These are phyloP conservation scores for Lactarius sp. DNA, from an alignment of 768 basidiomycete species.

Conservation along the genomic window DNA sequence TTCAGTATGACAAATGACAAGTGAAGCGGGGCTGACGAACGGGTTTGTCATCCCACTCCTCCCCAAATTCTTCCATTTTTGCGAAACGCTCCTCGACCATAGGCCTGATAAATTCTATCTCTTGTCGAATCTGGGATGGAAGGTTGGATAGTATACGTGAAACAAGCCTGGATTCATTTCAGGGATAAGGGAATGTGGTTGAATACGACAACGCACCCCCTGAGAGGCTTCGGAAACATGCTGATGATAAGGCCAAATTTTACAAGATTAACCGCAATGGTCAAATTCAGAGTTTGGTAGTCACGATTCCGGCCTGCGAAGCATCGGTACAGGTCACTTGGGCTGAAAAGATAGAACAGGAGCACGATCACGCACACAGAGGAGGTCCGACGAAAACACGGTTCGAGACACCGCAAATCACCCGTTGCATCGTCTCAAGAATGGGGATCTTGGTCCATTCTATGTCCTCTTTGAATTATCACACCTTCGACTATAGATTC, in stretches of 20 bases:
- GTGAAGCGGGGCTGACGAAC: constrained; percentile 17
- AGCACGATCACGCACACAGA: constrained; percentile 29
- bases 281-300: constrained; percentile 31
- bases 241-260: constrained; percentile 30
- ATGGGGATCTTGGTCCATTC: constrained; percentile 29
- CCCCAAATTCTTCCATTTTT: constrained; percentile 25
- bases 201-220: constrained; percentile 31
- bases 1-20: neutral
- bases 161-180: constrained; percentile 14
- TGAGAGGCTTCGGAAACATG: constrained; percentile 33
- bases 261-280: constrained; percentile 34
- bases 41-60: constrained; percentile 28
- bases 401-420: constrained; percentile 32
- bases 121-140: constrained; percentile 12
- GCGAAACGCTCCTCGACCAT: constrained; percentile 25
- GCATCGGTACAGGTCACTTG: neutral
- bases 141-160: constrained; percentile 23
- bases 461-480: constrained; percentile 27
- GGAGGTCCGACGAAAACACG: constrained; percentile 36
- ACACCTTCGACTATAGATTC: neutral
- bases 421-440: constrained; percentile 27
- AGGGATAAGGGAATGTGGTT: neutral
- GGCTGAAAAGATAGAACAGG: neutral
- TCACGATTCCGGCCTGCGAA: constrained; percentile 31
- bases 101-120: constrained; percentile 9